Evolutionary conservation across 2,329 filamentous ascomycete genomes (phyloP), one percentile per base, ranked within the genome.

Genomic region (Kalaharituber pfeilii): DNA sequence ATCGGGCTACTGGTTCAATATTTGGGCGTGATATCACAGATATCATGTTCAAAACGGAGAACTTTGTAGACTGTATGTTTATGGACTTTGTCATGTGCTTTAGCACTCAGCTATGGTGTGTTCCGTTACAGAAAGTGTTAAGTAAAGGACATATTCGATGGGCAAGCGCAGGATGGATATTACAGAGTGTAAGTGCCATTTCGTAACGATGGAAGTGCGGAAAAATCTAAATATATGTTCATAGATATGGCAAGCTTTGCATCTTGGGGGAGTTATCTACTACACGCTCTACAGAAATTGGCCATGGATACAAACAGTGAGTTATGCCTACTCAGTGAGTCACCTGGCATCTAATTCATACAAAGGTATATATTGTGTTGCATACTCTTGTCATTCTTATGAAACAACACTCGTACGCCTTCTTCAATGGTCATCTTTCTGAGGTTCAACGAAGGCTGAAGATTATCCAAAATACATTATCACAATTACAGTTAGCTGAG

Each of bases 331-430:
- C 11, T 7, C 3, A 36, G 50, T 11, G n/a, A 39, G 5, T 13
- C 15, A 8, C 33, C 33, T 39, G 33, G 44, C 36, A 39, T 47
- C 53, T 52, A 52, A n/a, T 1, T 25, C 29, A 36, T 3, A 45
- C n/a, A 7, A 30, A 57, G 56, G 56, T 57, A 18, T 86, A 84
- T 66, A 83, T 85, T 51, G 79, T 84, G 8, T 70, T 88, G 18
- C 83, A 88, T 64, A 79, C 79, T 13, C 69, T 88, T 53, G 77
- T 83, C 2, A 82, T 87, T 73, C 66, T 88, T 24, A 88, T 88
- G 84, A 89, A 89, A 70, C 82, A 86, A 67, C 84, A 87, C 65
- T 82, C 80, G 18, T 87, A 85, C 63, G 75, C 81, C 3, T 86
- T 85, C 61, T 87, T 86, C 67, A 88, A 87, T 62, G 84, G 84